These are phyloP conservation scores for Eimeria sp. DNA, from an alignment of 169 alveolate species.

Conservation along the genomic window DNA sequence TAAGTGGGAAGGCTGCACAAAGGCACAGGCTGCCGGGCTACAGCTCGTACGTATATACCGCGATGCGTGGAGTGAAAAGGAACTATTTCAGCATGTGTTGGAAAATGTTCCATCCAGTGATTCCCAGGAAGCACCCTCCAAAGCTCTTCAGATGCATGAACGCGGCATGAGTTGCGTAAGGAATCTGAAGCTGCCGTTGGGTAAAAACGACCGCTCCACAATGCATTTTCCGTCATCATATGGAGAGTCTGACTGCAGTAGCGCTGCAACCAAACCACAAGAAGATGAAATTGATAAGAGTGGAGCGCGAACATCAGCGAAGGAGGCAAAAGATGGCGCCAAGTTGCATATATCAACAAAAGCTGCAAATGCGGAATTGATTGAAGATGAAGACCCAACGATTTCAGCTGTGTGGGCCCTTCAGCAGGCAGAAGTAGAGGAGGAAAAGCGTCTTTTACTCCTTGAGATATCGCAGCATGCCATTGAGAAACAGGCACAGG, in stretches of 20 bases:
- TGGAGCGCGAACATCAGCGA: not conserved
- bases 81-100: not conserved
- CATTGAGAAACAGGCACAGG: slow-evolving; percentile 17
- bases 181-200: not conserved
- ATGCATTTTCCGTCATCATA: not conserved
- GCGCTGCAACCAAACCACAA: slow-evolving; percentile 16
- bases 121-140: not conserved
- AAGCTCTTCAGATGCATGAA: not conserved
- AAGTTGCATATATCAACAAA: not conserved
- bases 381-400: not conserved
- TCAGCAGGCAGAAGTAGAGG: slow-evolving; percentile 15
- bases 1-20: not conserved
- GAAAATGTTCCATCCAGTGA: not conserved
- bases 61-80: not conserved
- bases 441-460: slow-evolving; percentile 38
- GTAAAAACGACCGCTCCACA: not conserved
- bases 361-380: not conserved
- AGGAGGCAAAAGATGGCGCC: not conserved
- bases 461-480: slow-evolving; percentile 41
- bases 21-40: not conserved
- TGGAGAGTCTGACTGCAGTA: slow-evolving; percentile 1
- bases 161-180: not conserved
- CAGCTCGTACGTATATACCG: slow-evolving; percentile 37
- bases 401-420: slow-evolving; percentile 42
- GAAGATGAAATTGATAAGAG: not conserved